Percentiles rank a stretch among this genome's conserved stretches.
phyloP scores from a whole-genome alignment of 2,329 filamentous ascomycete genomes.

The Ophiosphaerella narmari region DNA sequence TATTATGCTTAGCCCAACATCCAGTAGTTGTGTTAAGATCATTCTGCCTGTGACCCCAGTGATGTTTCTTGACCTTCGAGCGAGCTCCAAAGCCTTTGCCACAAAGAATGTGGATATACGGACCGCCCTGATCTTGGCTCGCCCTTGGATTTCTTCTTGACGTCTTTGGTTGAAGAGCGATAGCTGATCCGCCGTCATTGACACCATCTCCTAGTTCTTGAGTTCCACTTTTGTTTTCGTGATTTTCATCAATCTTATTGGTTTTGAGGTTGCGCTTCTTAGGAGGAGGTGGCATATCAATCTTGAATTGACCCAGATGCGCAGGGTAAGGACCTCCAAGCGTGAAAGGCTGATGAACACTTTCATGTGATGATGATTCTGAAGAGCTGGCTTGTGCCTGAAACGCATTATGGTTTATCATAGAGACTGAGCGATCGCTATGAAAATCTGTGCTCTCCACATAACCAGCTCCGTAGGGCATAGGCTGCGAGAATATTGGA shows the following conservation, averaged over 20 bases:
- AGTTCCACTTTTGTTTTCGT: not conserved
- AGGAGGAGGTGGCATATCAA: constrained; percentile 13
- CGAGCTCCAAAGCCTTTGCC: constrained; percentile 31
- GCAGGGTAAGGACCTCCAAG: not conserved
- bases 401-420: too few relatives aligned
- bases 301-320: constrained; percentile 3
- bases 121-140: not conserved
- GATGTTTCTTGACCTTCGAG: constrained; percentile 40
- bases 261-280: not conserved
- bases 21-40: constrained; percentile 32
- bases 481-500: not conserved
- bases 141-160: not conserved
- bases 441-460: not conserved
- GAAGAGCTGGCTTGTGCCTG: too few relatives aligned
- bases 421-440: too few relatives aligned
- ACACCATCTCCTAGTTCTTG: too few relatives aligned
- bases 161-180: not conserved
- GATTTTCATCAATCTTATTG: not conserved
- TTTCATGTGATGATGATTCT: too few relatives aligned
- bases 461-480: not conserved
- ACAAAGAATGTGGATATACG: constrained; percentile 36
- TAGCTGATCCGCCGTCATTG: too few relatives aligned
- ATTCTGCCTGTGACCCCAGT: constrained; percentile 33
- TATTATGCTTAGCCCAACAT: constrained; percentile 39
- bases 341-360: constrained; percentile 5